Base-by-base conservation (phyloP, 257 asterid genomes). In the Marsdenia floribunda region DNA sequence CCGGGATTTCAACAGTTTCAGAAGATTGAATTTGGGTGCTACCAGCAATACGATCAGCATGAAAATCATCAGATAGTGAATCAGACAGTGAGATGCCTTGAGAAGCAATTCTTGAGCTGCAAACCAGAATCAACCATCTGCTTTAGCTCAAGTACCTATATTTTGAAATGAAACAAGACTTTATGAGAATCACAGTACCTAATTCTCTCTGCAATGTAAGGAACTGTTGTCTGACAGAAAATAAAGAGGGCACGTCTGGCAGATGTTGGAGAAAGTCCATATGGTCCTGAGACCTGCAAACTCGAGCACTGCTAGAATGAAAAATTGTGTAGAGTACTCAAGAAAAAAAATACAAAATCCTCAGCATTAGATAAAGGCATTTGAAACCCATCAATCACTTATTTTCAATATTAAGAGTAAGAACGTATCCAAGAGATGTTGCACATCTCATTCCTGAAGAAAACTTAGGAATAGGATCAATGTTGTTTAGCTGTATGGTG, bases 261-360 rank as follows among this genome's bases (percentile, higher is more conserved):
- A 7, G 99, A 94, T 81, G 97, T 95, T 73, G 98, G 99, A 59
- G 98, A 90, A 80, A 92, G 96, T 60, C 92, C 97, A 85, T 85
- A 83, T 68, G 87, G 85, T 74, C 98, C 97, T 16, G 97, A 86
- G 87, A 90, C 91, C 99, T 95, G 85, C 47, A 80, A 82, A 66
- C 53, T 50, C 76, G 80, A 74, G 50, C 52, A 82, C 49, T 70
- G 44, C 47, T 44, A 26, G 53, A 66, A 64, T 60, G 57, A 71
- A 68, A 58, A 6, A 26, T 13, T 46, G 42, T 66, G 50, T 38
- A 2, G 71, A 22, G 13, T 38, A 38, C 24, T 38, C 5, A 26
- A 2, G 3, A 38, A 37, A 26, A 2, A 3, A 38, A 37, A 18
- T 42, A 21, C 70, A 53, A 19, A 64, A 65, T 44, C 26, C 52